phyloP scores from a whole-genome alignment of 768 basidiomycete species.

The Neoboletus magnificus region DNA sequence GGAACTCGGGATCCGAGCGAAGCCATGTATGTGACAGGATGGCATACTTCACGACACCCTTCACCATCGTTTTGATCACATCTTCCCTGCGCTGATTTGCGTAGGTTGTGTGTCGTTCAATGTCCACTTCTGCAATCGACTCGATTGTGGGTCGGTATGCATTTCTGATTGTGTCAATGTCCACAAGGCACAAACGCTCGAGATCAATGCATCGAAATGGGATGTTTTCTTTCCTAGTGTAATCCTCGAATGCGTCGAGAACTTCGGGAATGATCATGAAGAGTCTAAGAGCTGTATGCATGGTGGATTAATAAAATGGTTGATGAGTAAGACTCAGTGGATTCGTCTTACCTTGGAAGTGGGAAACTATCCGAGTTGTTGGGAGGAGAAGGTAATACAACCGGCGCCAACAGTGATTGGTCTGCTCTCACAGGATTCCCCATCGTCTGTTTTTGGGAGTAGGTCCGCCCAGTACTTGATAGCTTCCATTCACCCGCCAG shows the following conservation, averaged over 20 bases:
- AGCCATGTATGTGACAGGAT: slow-evolving; percentile 15
- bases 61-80: slow-evolving; percentile 21
- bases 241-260: slow-evolving; percentile 8
- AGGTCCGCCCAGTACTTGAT: not conserved
- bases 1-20: not conserved
- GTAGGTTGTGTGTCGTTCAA: slow-evolving; percentile 21
- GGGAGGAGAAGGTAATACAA: too few relatives aligned
- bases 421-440: too few relatives aligned
- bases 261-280: slow-evolving; percentile 19
- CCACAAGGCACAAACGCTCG: slow-evolving; percentile 11
- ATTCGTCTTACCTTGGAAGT: not conserved
- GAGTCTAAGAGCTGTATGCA: not conserved
- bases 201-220: slow-evolving; percentile 19
- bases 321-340: not conserved
- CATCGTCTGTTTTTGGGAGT: not conserved
- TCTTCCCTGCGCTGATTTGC: slow-evolving; percentile 23
- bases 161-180: not conserved
- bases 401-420: too few relatives aligned
- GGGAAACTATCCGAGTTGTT: not conserved
- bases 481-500: not conserved
- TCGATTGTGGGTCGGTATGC: slow-evolving; percentile 9
- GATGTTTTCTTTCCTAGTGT: slow-evolving; percentile 7
- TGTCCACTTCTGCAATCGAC: slow-evolving; percentile 18
- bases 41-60: slow-evolving; percentile 21
- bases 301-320: not conserved